Conservation (phyloP, 257 asterid species). For the Fraxinus americana region DNA sequence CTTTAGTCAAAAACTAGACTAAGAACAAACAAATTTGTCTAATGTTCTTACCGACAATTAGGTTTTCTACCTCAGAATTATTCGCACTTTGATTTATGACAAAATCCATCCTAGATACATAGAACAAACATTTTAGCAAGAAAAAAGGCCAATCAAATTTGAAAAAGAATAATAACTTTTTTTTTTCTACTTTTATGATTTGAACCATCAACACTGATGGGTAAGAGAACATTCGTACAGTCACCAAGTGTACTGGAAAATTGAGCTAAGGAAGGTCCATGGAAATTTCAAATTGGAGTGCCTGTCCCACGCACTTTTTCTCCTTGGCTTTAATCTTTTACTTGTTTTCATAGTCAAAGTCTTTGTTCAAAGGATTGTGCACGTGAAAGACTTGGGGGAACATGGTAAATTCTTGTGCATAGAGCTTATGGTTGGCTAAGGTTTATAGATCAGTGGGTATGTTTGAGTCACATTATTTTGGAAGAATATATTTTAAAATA, state of each 20-base stretch:
- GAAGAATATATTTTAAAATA: too few relatives aligned
- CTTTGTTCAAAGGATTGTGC: background rate
- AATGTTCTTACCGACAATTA: constrained; percentile 44
- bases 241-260: constrained; percentile 20
- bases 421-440: too few relatives aligned
- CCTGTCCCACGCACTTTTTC: constrained; percentile 33
- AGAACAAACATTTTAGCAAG: background rate
- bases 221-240: constrained; percentile 4
- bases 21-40: background rate
- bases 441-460: too few relatives aligned
- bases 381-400: background rate
- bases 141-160: background rate
- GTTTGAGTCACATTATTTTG: too few relatives aligned
- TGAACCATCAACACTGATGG: constrained; percentile 19
- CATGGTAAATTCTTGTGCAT: background rate
- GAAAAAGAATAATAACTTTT: constrained; percentile 26
- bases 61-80: constrained; percentile 30
- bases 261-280: constrained; percentile 40
- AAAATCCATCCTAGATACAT: constrained; percentile 17
- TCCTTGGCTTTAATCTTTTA: constrained; percentile 7
- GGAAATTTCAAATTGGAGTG: constrained; percentile 36
- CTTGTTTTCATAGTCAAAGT: constrained; percentile 12
- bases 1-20: constrained; percentile 22
- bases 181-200: constrained; percentile 11
- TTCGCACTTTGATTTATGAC: constrained; percentile 18